Evolutionary conservation across 768 basidiomycete genomes (phyloP), one percentile per base, ranked within the genome.

Genomic region (Arthromyces matolae): DNA sequence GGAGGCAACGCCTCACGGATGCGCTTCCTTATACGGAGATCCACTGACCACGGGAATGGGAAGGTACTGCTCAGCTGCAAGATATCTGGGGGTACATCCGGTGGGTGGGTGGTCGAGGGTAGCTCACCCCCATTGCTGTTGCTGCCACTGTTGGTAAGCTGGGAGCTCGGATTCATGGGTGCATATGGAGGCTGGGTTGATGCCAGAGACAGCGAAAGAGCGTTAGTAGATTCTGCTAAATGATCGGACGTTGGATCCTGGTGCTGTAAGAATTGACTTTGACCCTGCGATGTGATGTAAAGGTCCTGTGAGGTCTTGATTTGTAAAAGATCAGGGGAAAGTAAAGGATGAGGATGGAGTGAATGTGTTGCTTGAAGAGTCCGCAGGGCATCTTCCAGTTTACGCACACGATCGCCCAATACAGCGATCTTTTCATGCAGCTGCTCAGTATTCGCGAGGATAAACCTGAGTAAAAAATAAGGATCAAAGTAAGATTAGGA

Each of bases 241-340:
- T 32, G 42, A 41, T 50, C 46, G 22, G 51, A 29, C 34, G 42
- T 34, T 28, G 27, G 29, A 24, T 41, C 42, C 24, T 45, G 49
- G 19, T 52, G 55, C 14, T 35, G 45, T 5, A 19, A 14, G 28
- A 25, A 46, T 20, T 35, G 45, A 36, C 25, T 18, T 36, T 41
- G 53, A 49, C 57, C 37, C 44, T 48, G 62, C 16, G 64, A 67
- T 12, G 69, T 62, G 45, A 51, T 67, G 61, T 83, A 80, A 8
- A 84, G 72, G 35, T 86, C 84, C 61, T 85, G 80, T 0, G 83
- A 80, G 25, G 81, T 83, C 57, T 84, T 84, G 51, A 84, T 77
- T 55, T 71, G 75, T 13, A 81, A 69, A 18, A 84, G 66, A 13
- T 83, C 82, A n/a, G 80, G 72, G 9, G 65, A 54, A 29, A 85